Percentiles rank a stretch among this genome's conserved stretches.
Evolutionary conservation across 2,329 filamentous ascomycete genomes (phyloP).

Genomic region (Colletotrichum brevisporum): DNA sequence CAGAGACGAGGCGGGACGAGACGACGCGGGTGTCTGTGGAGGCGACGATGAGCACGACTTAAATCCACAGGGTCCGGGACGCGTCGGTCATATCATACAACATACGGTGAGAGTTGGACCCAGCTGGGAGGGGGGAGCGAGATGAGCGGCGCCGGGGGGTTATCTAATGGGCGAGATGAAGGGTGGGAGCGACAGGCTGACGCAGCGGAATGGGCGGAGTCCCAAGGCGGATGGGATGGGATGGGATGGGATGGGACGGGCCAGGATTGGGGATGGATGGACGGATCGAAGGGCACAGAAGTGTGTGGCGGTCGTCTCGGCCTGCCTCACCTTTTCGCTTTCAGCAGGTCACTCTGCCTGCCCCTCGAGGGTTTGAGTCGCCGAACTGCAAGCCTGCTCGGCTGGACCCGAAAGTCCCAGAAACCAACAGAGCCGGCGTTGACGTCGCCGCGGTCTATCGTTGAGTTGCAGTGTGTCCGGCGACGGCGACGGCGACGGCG

Average conservation of each 20-base stretch:
- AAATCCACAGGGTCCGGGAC: slow-evolving; percentile 35
- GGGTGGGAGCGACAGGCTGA: slow-evolving; percentile 41
- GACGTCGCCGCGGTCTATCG: slow-evolving; percentile 20
- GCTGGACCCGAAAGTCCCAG: slow-evolving; percentile 25
- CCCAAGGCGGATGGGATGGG: slow-evolving; percentile 35
- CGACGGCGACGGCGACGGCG: slow-evolving; percentile 11
- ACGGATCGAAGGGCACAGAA: slow-evolving; percentile 25
- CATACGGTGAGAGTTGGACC: slow-evolving; percentile 40
- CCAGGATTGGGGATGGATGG: slow-evolving; percentile 29
- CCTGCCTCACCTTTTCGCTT: slow-evolving; percentile 39
- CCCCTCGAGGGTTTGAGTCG: slow-evolving; percentile 24
- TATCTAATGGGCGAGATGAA: slow-evolving; percentile 41
- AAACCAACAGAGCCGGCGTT: slow-evolving; percentile 16
- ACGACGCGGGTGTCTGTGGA: slow-evolving; percentile 8
- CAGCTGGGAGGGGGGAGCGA: slow-evolving; percentile 40
- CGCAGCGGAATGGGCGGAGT: slow-evolving; percentile 41
- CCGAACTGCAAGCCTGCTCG: slow-evolving; percentile 13
- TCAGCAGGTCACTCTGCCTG: slow-evolving; percentile 26
- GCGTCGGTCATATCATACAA: slow-evolving; percentile 38
- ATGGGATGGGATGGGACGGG: slow-evolving; percentile 36
- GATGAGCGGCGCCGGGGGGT: slow-evolving; percentile 41
- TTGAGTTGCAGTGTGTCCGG: slow-evolving; percentile 21
- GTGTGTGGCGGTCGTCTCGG: slow-evolving; percentile 39
- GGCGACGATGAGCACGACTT: slow-evolving; percentile 36
- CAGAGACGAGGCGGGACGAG: slow-evolving; percentile 12